Evolutionary conservation across 1,284 basidiomycete genomes (phyloP).

Genomic region (Moniliella sp.): DNA sequence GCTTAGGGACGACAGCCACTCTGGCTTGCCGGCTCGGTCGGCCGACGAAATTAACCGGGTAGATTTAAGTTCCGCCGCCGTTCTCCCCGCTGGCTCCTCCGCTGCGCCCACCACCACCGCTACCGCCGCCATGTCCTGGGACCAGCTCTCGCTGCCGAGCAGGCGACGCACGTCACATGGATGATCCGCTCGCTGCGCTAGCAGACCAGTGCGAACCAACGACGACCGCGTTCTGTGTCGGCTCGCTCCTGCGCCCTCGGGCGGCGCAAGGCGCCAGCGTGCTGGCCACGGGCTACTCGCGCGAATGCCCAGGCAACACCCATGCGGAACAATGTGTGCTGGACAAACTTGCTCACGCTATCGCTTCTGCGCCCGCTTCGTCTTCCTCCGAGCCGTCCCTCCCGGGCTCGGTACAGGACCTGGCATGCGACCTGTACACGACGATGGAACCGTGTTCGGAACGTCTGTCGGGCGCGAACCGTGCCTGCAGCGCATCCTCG

Average conservation of each 20-base stretch:
- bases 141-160: no score
- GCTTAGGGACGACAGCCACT: no score
- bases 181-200: conserved; percentile 51
- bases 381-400: neutral
- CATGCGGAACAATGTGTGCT: conserved; percentile 93
- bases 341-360: conserved; percentile 43
- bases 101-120: no score
- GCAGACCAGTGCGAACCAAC: conserved; percentile 52
- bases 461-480: conserved; percentile 63
- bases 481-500: conserved; percentile 66
- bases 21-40: no score
- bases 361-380: conserved; percentile 1
- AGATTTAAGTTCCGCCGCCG: no score
- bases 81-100: no score
- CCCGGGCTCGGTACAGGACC: neutral
- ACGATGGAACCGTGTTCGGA: conserved; percentile 91
- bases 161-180: conserved; percentile 34
- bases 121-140: no score
- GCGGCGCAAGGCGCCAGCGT: no score
- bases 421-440: conserved; percentile 57
- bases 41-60: no score
- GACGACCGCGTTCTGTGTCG: conserved; percentile 77
- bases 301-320: conserved; percentile 75
- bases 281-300: conserved; percentile 63
- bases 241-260: conserved; percentile 48